Conservation (phyloP, 2,329 filamentous ascomycete species). For the Helicocarpus griseus region DNA sequence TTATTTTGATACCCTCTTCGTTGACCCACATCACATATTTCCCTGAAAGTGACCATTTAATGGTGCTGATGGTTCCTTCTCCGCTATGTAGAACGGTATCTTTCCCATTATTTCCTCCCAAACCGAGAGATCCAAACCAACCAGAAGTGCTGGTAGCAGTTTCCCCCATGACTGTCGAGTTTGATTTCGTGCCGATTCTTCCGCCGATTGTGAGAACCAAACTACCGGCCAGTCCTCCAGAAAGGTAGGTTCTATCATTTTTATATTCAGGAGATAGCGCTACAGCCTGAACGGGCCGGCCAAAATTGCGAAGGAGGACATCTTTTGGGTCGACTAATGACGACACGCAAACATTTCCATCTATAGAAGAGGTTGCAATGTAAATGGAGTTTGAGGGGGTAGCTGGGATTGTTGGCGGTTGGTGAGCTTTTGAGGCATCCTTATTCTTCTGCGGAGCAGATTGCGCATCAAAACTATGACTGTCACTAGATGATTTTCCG, state of each 20-base stretch:
- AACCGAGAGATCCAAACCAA: slow-evolving; percentile 81
- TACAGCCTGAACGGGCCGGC: slow-evolving; percentile 81
- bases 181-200: slow-evolving; percentile 64
- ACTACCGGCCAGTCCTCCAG: slow-evolving; percentile 78
- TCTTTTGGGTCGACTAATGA: slow-evolving; percentile 82
- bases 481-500: slow-evolving; percentile 23
- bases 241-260: slow-evolving; percentile 78
- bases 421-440: slow-evolving; percentile 17
- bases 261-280: slow-evolving; percentile 93
- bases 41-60: slow-evolving; percentile 90
- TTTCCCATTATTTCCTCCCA: slow-evolving; percentile 67
- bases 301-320: slow-evolving; percentile 86
- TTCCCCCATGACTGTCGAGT: slow-evolving; percentile 65
- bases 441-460: slow-evolving; percentile 23
- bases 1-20: slow-evolving; percentile 94
- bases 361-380: slow-evolving; percentile 86
- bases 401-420: slow-evolving; percentile 46
- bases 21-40: slow-evolving; percentile 94
- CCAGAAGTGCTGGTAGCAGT: slow-evolving; percentile 74
- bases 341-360: slow-evolving; percentile 89
- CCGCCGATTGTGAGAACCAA: slow-evolving; percentile 79
- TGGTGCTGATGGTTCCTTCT: slow-evolving; percentile 80
- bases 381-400: slow-evolving; percentile 84
- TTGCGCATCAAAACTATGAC: slow-evolving; percentile 16
- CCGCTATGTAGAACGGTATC: slow-evolving; percentile 84